A percentile compares a stretch with the other conserved stretches of the same genome.
Conservation (phyloP, 257 asterid genomes). For the Penstemon barbatus region DNA sequence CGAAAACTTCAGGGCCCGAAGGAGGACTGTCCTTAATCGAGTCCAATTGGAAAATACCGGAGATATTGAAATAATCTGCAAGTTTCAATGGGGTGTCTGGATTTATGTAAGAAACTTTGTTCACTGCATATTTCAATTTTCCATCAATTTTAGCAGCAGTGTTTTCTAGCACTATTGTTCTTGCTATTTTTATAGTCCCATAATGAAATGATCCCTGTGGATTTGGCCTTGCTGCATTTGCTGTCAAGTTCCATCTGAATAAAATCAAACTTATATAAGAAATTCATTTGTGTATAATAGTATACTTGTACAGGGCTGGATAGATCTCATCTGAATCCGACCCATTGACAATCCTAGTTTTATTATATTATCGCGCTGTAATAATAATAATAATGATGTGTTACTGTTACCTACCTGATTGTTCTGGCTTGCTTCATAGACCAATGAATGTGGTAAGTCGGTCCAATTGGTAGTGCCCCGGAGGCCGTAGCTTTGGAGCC, state of each 20-base stretch:
- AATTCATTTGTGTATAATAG: no score
- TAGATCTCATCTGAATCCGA: no score
- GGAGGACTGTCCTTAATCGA: slow-evolving; percentile 50
- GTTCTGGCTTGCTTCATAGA: slow-evolving; percentile 87
- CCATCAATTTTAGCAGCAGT: slow-evolving; percentile 45
- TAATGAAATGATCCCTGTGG: slow-evolving; percentile 84
- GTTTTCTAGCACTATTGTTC: slow-evolving; percentile 60
- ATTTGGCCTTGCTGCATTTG: slow-evolving; percentile 89
- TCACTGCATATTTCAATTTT: slow-evolving; percentile 51
- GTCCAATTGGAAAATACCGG: slow-evolving; percentile 57
- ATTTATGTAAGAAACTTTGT: slow-evolving; percentile 60
- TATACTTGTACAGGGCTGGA: no score
- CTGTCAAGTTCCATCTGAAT: slow-evolving; percentile 68
- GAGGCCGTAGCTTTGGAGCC: slow-evolving; percentile 50
- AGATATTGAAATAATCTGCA: slow-evolving; percentile 65
- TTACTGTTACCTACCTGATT: slow-evolving; percentile 40
- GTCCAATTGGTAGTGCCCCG: slow-evolving; percentile 49
- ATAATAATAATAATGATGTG: no score
- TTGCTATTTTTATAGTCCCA: slow-evolving; percentile 46
- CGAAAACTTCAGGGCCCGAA: slow-evolving; percentile 37
- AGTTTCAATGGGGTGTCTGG: slow-evolving; percentile 82
- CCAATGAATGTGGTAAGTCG: slow-evolving; percentile 52
- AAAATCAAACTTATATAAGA: neutral
- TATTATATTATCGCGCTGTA: no score
- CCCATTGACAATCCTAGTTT: no score